These are phyloP conservation scores for Phytophthora aleatoria DNA, from an alignment of 352 stramenopile species.

Conservation along the genomic window DNA sequence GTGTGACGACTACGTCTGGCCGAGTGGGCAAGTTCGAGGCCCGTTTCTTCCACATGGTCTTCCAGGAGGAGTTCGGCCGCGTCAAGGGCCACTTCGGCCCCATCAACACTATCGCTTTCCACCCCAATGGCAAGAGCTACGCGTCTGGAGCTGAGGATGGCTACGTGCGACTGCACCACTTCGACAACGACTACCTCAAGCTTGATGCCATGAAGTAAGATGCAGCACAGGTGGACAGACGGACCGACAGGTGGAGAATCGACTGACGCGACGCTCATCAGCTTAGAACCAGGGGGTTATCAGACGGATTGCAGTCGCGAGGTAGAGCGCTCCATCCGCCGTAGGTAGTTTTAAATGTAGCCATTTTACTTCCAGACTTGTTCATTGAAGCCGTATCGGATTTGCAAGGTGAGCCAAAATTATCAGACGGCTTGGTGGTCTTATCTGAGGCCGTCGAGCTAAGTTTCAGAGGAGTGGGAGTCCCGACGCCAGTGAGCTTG, in stretches of 20 bases:
- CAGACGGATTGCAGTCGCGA: constrained; percentile 4
- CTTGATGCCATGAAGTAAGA: constrained; percentile 35
- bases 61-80: constrained; percentile 98
- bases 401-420: constrained; percentile 40
- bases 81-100: constrained; percentile 99
- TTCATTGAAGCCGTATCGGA: constrained; percentile 24
- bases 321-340: constrained; percentile 21
- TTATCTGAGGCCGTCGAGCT: constrained; percentile 12
- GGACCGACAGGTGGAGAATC: constrained; percentile 11
- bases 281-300: no score
- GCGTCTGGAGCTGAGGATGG: constrained; percentile 98
- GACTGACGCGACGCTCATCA: constrained; percentile 5
- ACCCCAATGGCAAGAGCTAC: constrained; percentile 98
- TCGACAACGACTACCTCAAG: constrained; percentile 98
- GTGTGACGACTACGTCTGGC: constrained; percentile 96
- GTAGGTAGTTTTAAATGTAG: constrained; percentile 47
- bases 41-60: constrained; percentile 99
- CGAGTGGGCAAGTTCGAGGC: constrained; percentile 95
- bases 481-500: constrained; percentile 2
- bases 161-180: constrained; percentile 98
- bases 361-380: constrained; percentile 20
- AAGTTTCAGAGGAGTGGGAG: neutral
- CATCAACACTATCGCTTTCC: constrained; percentile 99
- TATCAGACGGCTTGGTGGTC: constrained; percentile 1
- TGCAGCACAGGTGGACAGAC: no score